Evolutionary conservation across 805 yeast genomes (phyloP), one percentile per base, ranked within the genome.

Genomic region (Jamesozyma gamospora): DNA sequence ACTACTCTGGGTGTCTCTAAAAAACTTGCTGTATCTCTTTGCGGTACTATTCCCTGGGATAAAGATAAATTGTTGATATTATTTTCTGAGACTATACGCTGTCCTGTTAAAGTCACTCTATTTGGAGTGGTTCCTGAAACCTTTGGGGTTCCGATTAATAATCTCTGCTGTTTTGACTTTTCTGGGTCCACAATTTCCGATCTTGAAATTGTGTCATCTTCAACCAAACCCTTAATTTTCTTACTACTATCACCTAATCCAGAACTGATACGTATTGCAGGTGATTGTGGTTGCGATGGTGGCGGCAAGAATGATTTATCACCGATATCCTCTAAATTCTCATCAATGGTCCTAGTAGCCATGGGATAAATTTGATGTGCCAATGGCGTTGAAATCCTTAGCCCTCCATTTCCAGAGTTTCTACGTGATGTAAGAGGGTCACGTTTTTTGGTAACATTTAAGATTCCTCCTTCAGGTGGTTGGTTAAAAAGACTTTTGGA

Each of bases 341-440:
- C 52, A 28, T 47, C 49, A 24, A 4, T 33, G 12, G 27, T 29
- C 29, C 10, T 29, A 17, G 4, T 16, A 4, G 33, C 2, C 4
- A 9, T 12, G 11, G 66, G 65, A 40, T 49, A 57, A 2, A 63
- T 53, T 36, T 63, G 65, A 34, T 63, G 61, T 3, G 63, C 51
- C 30, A 63, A 38, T 1, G 67, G 67, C 1, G 69, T 62, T 1
- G 66, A 56, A 19, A 52, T 53, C 37, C 66, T 55, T 36, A 47
- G 41, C 11, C 49, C 45, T 8, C 28, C 4, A 21, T 19, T 17
- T 17, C 5, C 8, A 7, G 28, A 26, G 13, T 17, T 35, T 32
- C 11, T 11, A 47, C 32, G 9, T 40, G 39, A 21, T 47, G 27
- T 7, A 9, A 15, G n/a, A 14, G 32, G 10, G 15, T 12, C 25